phyloP scores from a whole-genome alignment of 768 basidiomycete species.

The Tremella fuciformis region DNA sequence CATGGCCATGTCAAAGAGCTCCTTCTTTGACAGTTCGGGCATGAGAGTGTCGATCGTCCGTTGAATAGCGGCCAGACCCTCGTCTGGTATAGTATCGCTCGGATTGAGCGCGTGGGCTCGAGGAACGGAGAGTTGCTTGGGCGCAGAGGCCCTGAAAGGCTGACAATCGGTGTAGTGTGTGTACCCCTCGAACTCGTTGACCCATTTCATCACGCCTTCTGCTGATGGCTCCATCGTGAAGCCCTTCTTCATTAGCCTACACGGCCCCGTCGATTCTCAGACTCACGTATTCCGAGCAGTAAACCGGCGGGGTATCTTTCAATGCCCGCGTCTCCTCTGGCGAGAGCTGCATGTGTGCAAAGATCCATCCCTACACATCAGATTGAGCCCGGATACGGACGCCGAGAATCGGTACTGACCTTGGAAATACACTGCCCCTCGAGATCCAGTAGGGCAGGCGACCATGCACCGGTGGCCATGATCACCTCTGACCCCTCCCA shows the following conservation, averaged over 20 bases:
- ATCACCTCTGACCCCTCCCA: conserved; percentile 44
- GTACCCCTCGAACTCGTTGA: conserved; percentile 49
- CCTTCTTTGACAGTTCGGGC: conserved; percentile 23
- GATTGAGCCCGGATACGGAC: not conserved
- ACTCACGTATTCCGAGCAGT: conserved; percentile 46
- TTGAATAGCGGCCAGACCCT: conserved; percentile 30
- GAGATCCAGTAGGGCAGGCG: conserved; percentile 42
- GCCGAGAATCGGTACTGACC: conserved; percentile 18
- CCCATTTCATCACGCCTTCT: conserved; percentile 35
- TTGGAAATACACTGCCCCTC: conserved; percentile 49
- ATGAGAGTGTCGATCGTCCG: conserved; percentile 38
- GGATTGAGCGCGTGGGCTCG: conserved; percentile 48
- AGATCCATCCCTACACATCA: conserved; percentile 34
- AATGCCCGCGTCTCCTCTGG: conserved; percentile 37
- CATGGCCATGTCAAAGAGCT: conserved; percentile 28
- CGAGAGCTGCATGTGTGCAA: conserved; percentile 48
- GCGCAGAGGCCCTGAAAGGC: conserved; percentile 32
- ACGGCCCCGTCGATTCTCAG: no score
- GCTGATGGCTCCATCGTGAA: conserved; percentile 47
- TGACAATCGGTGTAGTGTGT: conserved; percentile 25
- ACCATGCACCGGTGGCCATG: conserved; percentile 50
- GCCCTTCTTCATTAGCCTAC: conserved; percentile 21
- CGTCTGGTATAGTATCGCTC: conserved; percentile 46
- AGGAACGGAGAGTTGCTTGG: conserved; percentile 40
- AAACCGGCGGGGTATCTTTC: conserved; percentile 41